Base-by-base conservation (phyloP, 805 yeast species). In the Nakazawaea ambrosiae region DNA sequence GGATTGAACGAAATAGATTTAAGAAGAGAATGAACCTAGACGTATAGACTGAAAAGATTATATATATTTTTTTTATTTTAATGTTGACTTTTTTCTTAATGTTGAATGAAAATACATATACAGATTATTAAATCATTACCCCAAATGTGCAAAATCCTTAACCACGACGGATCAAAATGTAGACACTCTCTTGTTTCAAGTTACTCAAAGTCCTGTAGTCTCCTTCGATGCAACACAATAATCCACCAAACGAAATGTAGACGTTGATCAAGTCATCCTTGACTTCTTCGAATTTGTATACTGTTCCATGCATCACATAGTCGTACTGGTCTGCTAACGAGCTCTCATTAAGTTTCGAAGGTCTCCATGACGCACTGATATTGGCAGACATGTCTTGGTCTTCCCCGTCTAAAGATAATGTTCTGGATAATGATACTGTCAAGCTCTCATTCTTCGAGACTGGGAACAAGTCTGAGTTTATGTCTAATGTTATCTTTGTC, bases 241-340 rank as follows among this genome's bases (percentile, higher is more conserved):
- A 72, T 4, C 98, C 98, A 40, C 98, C 98, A 58, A 89, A 92
- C 3, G 97, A 90, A 41, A 87, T 85, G 57, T 87, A 92, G 18
- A 90, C 96, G 16, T 94, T 80, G 61, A 87, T 82, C 47, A 66
- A 67, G 53, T 79, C 85, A 41, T 63, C 65, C 48, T 66, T 64
- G 46, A 75, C 75, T 63, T 92, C 98, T 58, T 90, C 96, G 55
- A 92, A 92, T 60, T 90, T 89, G 69, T 92, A 92, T 32, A 92
- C 95, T 5, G 96, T 88, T 38, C 98, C 98, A 58, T 89, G 79
- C 97, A 92, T 90, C 47, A 92, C 97, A 53, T 92, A 92, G 60
- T 90, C 97, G 65, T 88, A 90, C 55, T 92, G 97, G 58, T 90
- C 97, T 48, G 96, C 96, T 51, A 90, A 70, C 5, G 94, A 75